Conservation (phyloP, 2,329 filamentous ascomycete species). For the Fusarium sacchari region DNA sequence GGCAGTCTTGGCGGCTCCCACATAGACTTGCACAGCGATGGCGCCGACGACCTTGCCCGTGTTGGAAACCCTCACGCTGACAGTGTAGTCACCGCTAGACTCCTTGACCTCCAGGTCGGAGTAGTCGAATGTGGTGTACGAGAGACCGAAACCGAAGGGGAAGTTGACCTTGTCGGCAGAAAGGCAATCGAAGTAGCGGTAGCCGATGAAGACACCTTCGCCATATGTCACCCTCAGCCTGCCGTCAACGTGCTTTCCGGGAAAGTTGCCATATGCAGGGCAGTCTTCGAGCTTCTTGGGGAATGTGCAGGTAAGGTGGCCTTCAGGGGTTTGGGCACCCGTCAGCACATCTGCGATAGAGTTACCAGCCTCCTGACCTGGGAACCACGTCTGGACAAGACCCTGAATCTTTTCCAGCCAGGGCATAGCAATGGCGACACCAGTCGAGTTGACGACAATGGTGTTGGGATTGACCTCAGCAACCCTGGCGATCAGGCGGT, state of each 20-base stretch:
- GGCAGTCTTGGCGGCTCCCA: conserved; percentile 35
- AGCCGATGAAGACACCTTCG: conserved; percentile 77
- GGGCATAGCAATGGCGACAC: conserved; percentile 70
- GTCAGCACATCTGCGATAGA: conserved; percentile 74
- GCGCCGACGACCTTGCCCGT: conserved; percentile 62
- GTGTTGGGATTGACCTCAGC: conserved; percentile 67
- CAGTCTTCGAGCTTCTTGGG: conserved; percentile 69
- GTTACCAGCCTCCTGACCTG: conserved; percentile 75
- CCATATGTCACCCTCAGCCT: conserved; percentile 71
- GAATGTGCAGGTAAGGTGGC: conserved; percentile 72
- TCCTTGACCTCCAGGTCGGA: conserved; percentile 61
- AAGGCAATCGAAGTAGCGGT: conserved; percentile 73
- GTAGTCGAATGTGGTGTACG: conserved; percentile 63
- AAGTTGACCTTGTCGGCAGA: conserved; percentile 67
- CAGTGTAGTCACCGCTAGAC: conserved; percentile 51
- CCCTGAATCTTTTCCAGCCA: conserved; percentile 66
- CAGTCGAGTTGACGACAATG: conserved; percentile 71
- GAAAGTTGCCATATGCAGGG: conserved; percentile 71
- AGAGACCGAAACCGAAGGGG: conserved; percentile 69
- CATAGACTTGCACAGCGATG: conserved; percentile 67
- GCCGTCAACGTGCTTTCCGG: conserved; percentile 54
- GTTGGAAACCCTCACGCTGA: conserved; percentile 66
- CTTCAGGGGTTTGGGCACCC: conserved; percentile 71
- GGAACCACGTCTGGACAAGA: conserved; percentile 74
- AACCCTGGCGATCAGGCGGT: conserved; percentile 67